These are phyloP conservation scores for Grigorovia yakushimaensis DNA, from an alignment of 805 yeast species.

Conservation along the genomic window DNA sequence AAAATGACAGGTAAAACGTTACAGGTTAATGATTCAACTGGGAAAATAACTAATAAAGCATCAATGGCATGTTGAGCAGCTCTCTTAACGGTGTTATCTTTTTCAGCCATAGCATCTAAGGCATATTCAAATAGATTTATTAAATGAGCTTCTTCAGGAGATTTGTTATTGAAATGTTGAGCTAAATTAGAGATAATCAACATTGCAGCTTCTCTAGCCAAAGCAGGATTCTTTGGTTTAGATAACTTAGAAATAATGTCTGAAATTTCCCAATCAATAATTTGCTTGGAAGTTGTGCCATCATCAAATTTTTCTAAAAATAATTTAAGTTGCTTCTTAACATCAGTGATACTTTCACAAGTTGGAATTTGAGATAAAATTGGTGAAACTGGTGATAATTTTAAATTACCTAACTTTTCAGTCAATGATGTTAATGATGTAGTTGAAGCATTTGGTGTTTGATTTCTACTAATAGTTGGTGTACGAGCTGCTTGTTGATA, in stretches of 20 bases:
- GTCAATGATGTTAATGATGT: conserved; percentile 65
- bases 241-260: conserved; percentile 56
- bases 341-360: conserved; percentile 28
- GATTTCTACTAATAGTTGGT: conserved; percentile 28
- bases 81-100: conserved; percentile 76
- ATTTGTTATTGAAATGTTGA: conserved; percentile 51
- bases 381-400: conserved; percentile 56
- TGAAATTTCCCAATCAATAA: conserved; percentile 55
- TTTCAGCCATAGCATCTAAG: conserved; percentile 71
- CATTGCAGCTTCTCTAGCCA: conserved; percentile 70
- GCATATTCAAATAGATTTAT: conserved; percentile 52
- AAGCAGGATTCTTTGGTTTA: conserved; percentile 63
- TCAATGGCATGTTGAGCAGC: conserved; percentile 78
- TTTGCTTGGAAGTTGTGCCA: conserved; percentile 24
- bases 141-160: conserved; percentile 70
- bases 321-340: conserved; percentile 26
- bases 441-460: conserved; percentile 47
- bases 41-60: conserved; percentile 57
- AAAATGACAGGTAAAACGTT: conserved; percentile 54
- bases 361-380: conserved; percentile 32
- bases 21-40: conserved; percentile 70
- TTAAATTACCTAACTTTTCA: conserved; percentile 58
- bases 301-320: conserved; percentile 40
- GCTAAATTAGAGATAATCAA: conserved; percentile 50
- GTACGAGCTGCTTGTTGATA: conserved; percentile 30